These are phyloP conservation scores for Oligophagozyma castellii DNA, from an alignment of 1,139 yeast genomes.

Conservation along the genomic window DNA sequence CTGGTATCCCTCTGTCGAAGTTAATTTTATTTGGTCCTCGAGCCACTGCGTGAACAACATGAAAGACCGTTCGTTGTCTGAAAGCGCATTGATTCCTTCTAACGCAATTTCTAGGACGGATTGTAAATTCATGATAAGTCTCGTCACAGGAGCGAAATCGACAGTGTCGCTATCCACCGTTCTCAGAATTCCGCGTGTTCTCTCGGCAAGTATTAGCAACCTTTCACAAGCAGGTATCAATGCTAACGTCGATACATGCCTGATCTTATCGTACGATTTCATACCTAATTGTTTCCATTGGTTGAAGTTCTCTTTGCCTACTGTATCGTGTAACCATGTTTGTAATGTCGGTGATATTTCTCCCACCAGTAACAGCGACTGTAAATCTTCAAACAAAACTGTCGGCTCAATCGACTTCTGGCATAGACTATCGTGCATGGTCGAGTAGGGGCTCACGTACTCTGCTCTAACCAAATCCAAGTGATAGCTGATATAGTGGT, in stretches of 20 bases:
- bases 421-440: slow-evolving; percentile 8
- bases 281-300: slow-evolving; percentile 41
- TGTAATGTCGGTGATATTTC: slow-evolving; percentile 22
- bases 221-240: slow-evolving; percentile 48
- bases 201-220: slow-evolving; percentile 35
- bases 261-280: slow-evolving; percentile 11
- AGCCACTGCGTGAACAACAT: slow-evolving; percentile 14
- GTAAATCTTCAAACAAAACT: slow-evolving; percentile 7
- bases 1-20: slow-evolving; percentile 13
- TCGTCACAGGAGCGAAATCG: slow-evolving; percentile 1
- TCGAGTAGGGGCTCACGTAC: slow-evolving; percentile 8
- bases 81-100: slow-evolving; percentile 2
- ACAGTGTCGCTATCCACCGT: slow-evolving; percentile 2
- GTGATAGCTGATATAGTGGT: slow-evolving; percentile 8
- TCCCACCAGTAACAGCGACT: slow-evolving; percentile 11
- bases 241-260: slow-evolving; percentile 13
- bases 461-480: slow-evolving; percentile 8
- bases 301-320: slow-evolving; percentile 59
- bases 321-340: slow-evolving; percentile 36
- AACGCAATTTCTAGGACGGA: slow-evolving; percentile 3
- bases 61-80: slow-evolving; percentile 4
- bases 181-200: slow-evolving; percentile 28
- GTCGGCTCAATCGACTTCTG: slow-evolving; percentile 7
- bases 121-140: slow-evolving; percentile 2
- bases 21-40: slow-evolving; percentile 10